A percentile compares a stretch with the other conserved stretches of the same genome.
Conservation (phyloP, 2,329 filamentous ascomycete genomes). For the Epichloe glyceriae region DNA sequence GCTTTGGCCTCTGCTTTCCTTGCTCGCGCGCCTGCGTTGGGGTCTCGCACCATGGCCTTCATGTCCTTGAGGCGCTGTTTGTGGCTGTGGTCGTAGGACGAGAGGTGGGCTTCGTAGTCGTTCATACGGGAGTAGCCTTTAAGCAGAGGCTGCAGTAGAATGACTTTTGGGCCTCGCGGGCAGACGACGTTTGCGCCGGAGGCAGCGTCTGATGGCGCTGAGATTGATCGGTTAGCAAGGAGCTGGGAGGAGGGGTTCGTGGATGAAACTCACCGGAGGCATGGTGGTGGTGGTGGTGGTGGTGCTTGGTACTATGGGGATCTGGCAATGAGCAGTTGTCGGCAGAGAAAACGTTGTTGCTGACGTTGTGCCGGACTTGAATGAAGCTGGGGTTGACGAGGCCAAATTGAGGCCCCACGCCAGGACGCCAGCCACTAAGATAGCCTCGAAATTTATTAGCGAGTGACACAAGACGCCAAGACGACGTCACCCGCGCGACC, state of each 20-base stretch:
- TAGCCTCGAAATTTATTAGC: background rate
- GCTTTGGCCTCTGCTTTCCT: constrained; percentile 59
- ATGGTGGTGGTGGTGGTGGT: constrained; percentile 21
- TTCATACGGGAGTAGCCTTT: constrained; percentile 94
- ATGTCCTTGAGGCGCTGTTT: constrained; percentile 81
- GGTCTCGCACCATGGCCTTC: constrained; percentile 69
- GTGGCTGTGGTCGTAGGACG: constrained; percentile 90
- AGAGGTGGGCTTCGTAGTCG: constrained; percentile 89
- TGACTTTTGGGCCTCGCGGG: constrained; percentile 63
- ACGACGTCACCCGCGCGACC: background rate
- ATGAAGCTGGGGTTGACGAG: too few species aligned
- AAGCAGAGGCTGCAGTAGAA: constrained; percentile 82
- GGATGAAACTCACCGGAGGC: constrained; percentile 36
- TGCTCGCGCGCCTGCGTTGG: constrained; percentile 49
- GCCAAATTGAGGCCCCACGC: background rate
- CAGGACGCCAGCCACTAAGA: background rate
- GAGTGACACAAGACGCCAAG: background rate
- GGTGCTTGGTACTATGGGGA: background rate
- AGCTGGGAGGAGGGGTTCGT: too few species aligned
- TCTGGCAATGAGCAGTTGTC: too few species aligned
- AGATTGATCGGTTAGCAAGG: too few species aligned
- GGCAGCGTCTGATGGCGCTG: constrained; percentile 46
- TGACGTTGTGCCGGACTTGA: too few species aligned
- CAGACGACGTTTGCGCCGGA: constrained; percentile 45
- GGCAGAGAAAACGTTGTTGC: too few species aligned